phyloP scores from a whole-genome alignment of 2,329 filamentous ascomycete genomes.

The Pyrenophora teres region DNA sequence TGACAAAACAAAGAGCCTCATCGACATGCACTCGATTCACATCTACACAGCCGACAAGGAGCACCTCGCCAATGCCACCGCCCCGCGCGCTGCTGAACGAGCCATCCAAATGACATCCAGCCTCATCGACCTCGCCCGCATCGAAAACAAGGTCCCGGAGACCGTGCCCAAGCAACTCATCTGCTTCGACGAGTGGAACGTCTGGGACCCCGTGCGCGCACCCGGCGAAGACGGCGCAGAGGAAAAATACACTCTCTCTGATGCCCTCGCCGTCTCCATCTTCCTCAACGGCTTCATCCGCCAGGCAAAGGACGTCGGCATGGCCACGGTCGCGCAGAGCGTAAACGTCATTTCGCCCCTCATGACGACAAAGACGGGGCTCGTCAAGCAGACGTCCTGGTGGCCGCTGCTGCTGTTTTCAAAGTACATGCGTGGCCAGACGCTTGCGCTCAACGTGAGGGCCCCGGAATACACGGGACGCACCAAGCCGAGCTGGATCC shows the following conservation, averaged over 20 bases:
- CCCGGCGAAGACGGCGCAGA: conserved; percentile 74
- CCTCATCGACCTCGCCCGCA: conserved; percentile 73
- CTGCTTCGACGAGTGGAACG: conserved; percentile 86
- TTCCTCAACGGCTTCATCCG: conserved; percentile 79
- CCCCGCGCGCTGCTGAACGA: conserved; percentile 71
- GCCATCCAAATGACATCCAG: conserved; percentile 71
- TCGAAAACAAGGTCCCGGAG: conserved; percentile 67
- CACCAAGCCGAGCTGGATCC: conserved; percentile 69
- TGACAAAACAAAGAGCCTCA: conserved; percentile 56
- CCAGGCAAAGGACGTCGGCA: conserved; percentile 71
- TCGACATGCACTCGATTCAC: conserved; percentile 83
- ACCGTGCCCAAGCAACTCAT: conserved; percentile 68
- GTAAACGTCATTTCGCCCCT: conserved; percentile 79
- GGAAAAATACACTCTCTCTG: conserved; percentile 71
- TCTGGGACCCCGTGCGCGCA: conserved; percentile 75
- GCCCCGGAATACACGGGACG: conserved; percentile 67
- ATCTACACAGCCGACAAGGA: conserved; percentile 69
- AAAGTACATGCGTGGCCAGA: conserved; percentile 74
- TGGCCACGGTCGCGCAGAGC: conserved; percentile 78
- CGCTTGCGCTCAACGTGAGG: conserved; percentile 68
- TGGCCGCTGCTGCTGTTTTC: conserved; percentile 73
- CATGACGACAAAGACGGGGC: conserved; percentile 68
- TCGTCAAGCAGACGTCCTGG: conserved; percentile 75
- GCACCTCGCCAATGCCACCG: conserved; percentile 50
- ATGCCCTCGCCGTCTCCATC: conserved; percentile 73